A percentile compares a stretch with the other conserved stretches of the same genome.
Evolutionary conservation across 2,329 filamentous ascomycete genomes (phyloP).

Genomic region (Botrytis porri): DNA sequence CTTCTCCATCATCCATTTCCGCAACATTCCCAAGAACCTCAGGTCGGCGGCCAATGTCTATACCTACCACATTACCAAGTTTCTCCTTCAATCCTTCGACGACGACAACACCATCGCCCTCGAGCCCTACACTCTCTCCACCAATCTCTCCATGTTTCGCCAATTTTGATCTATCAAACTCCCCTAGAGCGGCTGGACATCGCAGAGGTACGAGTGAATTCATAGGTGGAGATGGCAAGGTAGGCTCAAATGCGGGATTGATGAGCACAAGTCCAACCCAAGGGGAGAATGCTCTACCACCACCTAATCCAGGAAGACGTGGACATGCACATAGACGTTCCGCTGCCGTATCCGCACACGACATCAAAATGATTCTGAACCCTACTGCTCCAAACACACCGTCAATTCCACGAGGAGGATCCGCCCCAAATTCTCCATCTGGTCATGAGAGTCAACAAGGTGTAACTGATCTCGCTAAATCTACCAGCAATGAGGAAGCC

Average conservation of each 20-base stretch:
- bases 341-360: constrained; percentile 71
- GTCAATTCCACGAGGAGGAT: constrained; percentile 29
- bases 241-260: constrained; percentile 43
- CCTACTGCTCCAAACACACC: constrained; percentile 26
- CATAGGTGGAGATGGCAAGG: constrained; percentile 65
- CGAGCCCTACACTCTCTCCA: constrained; percentile 48
- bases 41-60: constrained; percentile 51
- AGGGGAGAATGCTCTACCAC: constrained; percentile 55
- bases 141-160: constrained; percentile 47
- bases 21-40: constrained; percentile 44
- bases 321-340: constrained; percentile 81
- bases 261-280: constrained; percentile 71
- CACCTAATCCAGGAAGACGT: constrained; percentile 52
- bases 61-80: constrained; percentile 10
- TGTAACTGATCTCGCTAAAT: not conserved
- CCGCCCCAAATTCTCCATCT: constrained; percentile 46
- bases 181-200: constrained; percentile 59
- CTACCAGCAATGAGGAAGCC: constrained; percentile 8
- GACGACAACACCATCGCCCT: constrained; percentile 37
- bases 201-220: constrained; percentile 82
- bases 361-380: constrained; percentile 68
- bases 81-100: constrained; percentile 17
- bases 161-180: constrained; percentile 22
- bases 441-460: constrained; percentile 19
- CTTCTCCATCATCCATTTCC: constrained; percentile 25